Base-by-base conservation (phyloP, 495 filamentous ascomycete genomes). In the Hypoxylon subgilvum region DNA sequence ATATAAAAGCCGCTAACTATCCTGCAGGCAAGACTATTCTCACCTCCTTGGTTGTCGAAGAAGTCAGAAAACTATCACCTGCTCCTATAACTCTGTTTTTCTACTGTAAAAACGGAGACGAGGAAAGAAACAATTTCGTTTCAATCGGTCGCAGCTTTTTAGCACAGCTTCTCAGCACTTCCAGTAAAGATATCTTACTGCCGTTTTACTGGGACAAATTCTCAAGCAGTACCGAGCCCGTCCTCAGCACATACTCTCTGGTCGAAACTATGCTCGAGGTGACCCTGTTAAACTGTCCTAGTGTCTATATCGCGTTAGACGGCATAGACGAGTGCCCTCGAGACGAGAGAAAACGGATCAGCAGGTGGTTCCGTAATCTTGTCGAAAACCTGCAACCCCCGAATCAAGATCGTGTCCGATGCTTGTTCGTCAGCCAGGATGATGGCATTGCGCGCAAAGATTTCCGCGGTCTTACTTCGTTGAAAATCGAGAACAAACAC, bases 291-390 rank as follows among this genome's bases (percentile, higher is more conserved):
- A 47, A 50, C 17, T 52, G 58, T 10, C 52, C 43, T 6, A 25
- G 41, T 0, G 21, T 63, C 1, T 67, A 66, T 35, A 56, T 76
- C 8, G 47, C 72, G 4, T 55, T 76, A 40, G 73, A 76, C 27
- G 73, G 73, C 0, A 10, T 75, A 3, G 73, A 76, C 36, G 73
- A 76, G 34, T 73, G 70, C 28, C 53, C 63, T 17, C 12, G 49
- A 18, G 25, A 46, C 4, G 45, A 72, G 28, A 59, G 65, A 32
- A 48, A 46, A 2, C 36, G 31, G 13, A 61, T 53, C 32, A 32
- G 58, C 10, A 27, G 16, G 5, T 61, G 47, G 31, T 55, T 54
- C 45, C 38, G 35, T 62, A 49, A 8, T 3, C 23, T 27, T 27
- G 25, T 59, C 9, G 27, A 43, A 8, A 35, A 44, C 6, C 30